Conservation (phyloP, 805 yeast species). For the Starmerella davenportii region DNA sequence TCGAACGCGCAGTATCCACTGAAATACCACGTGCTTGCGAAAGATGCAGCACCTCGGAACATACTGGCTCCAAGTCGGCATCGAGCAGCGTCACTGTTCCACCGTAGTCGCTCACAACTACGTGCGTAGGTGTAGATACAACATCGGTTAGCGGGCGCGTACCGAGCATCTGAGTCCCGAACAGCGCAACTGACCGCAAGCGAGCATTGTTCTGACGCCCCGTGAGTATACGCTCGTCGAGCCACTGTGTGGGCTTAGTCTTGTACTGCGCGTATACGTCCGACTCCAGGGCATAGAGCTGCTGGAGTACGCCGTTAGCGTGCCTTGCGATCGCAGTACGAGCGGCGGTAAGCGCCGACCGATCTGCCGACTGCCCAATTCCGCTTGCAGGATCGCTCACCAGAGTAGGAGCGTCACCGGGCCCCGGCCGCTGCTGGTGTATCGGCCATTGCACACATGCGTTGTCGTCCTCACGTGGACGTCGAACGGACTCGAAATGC, state of each 20-base stretch:
- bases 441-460: no score
- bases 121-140: slow-evolving; percentile 24
- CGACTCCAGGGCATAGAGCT: background rate
- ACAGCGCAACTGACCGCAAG: slow-evolving; percentile 26
- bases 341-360: background rate
- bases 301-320: background rate
- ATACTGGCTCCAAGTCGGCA: background rate
- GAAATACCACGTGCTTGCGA: slow-evolving; percentile 26
- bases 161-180: slow-evolving; percentile 56
- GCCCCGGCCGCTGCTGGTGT: slow-evolving; percentile 45
- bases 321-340: background rate
- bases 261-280: background rate
- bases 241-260: background rate
- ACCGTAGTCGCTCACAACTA: slow-evolving; percentile 72
- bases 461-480: slow-evolving; percentile 40
- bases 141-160: slow-evolving; percentile 51
- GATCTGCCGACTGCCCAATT: background rate
- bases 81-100: slow-evolving; percentile 38
- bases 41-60: slow-evolving; percentile 14
- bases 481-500: slow-evolving; percentile 39
- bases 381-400: background rate
- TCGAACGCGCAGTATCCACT: background rate
- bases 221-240: background rate
- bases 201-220: background rate
- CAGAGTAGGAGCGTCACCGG: slow-evolving; percentile 30